phyloP scores from a whole-genome alignment of 352 stramenopile genomes.

The Phytophthora brassicae region DNA sequence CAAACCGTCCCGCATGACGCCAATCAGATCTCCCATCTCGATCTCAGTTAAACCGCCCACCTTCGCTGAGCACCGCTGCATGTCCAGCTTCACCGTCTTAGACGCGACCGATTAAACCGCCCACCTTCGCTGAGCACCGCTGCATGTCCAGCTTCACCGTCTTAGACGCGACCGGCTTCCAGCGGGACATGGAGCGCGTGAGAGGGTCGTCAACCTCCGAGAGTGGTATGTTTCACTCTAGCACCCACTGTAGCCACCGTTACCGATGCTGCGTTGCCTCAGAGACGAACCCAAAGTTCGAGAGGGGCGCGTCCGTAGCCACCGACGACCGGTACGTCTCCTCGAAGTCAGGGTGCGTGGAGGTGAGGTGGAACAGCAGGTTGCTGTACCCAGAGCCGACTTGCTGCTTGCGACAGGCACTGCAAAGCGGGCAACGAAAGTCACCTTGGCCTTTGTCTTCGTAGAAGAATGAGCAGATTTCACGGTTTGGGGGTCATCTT shows the following conservation, averaged over 20 bases:
- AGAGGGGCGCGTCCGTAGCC: not conserved
- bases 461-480: not conserved
- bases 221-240: not conserved
- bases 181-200: slow-evolving; percentile 2
- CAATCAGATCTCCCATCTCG: not conserved
- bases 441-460: too few relatives aligned
- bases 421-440: too few relatives aligned
- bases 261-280: slow-evolving; percentile 4
- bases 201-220: slow-evolving; percentile 7
- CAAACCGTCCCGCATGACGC: not conserved
- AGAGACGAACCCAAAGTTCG: slow-evolving; percentile 2
- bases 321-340: not conserved
- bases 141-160: slow-evolving; percentile 8
- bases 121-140: not conserved
- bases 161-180: not conserved
- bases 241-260: slow-evolving; percentile 8
- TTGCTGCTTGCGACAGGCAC: too few relatives aligned
- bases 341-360: slow-evolving; percentile 1
- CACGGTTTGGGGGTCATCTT: slow-evolving; percentile 3
- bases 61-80: not conserved
- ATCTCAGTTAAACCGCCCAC: not conserved
- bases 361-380: not conserved
- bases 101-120: not conserved
- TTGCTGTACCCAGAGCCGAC: not conserved
- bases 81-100: slow-evolving; percentile 9